phyloP scores from a whole-genome alignment of 2,329 filamentous ascomycete genomes.

The Iodosphaeria phyllophila region DNA sequence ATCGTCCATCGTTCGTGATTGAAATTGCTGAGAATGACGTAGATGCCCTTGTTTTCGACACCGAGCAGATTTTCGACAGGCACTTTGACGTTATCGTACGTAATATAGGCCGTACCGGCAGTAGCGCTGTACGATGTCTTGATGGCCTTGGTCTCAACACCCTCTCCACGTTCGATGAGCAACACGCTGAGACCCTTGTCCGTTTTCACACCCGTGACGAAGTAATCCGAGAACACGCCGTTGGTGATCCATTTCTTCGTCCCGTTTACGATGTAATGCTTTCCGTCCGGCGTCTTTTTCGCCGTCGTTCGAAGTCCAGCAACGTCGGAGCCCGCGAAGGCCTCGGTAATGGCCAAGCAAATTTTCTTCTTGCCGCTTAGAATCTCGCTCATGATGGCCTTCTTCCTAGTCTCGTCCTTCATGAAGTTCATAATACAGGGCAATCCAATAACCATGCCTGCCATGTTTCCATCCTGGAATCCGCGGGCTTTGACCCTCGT shows the following conservation, averaged over 20 bases:
- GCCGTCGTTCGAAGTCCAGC: slow-evolving; percentile 65
- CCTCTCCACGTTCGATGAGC: slow-evolving; percentile 54
- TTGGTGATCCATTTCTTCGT: slow-evolving; percentile 52
- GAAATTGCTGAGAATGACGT: slow-evolving; percentile 72
- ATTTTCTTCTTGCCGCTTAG: slow-evolving; percentile 74
- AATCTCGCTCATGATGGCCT: slow-evolving; percentile 50
- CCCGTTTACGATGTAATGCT: slow-evolving; percentile 53
- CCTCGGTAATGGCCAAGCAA: slow-evolving; percentile 73
- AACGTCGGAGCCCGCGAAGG: slow-evolving; percentile 72
- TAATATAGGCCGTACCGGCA: slow-evolving; percentile 62
- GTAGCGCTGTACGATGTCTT: slow-evolving; percentile 67
- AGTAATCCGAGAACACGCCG: slow-evolving; percentile 66
- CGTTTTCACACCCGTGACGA: slow-evolving; percentile 63
- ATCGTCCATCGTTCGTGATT: slow-evolving; percentile 76
- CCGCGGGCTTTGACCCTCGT: slow-evolving; percentile 53
- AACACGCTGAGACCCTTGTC: slow-evolving; percentile 64
- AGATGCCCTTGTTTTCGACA: slow-evolving; percentile 70
- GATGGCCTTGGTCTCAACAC: slow-evolving; percentile 58
- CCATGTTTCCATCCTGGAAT: slow-evolving; percentile 76
- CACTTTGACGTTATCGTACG: slow-evolving; percentile 76
- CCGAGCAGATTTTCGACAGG: slow-evolving; percentile 63
- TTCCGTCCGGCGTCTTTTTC: slow-evolving; percentile 55
- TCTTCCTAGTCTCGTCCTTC: slow-evolving; percentile 45
- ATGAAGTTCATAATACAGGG: slow-evolving; percentile 69
- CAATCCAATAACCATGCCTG: slow-evolving; percentile 68